Percentiles rank a stretch among this genome's conserved stretches.
Evolutionary conservation across 108 stramenopile genomes (phyloP).

Genomic region (Skeletonema grethae): DNA sequence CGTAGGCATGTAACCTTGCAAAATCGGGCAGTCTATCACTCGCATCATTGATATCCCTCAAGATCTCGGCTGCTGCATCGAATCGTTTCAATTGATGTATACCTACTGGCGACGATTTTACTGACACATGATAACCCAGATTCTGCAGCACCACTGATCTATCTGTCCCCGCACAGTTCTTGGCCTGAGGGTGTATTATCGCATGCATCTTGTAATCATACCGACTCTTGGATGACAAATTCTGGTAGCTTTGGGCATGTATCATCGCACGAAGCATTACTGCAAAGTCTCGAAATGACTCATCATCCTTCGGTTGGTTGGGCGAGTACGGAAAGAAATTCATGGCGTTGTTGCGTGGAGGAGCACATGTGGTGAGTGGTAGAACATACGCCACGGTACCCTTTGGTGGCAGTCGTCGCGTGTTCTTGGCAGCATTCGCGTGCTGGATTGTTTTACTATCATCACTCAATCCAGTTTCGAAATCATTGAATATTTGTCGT

Average conservation of each 20-base stretch:
- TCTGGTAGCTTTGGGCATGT: slow-evolving; percentile 56
- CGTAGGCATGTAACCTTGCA: slow-evolving; percentile 34
- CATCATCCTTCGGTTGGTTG: slow-evolving; percentile 32
- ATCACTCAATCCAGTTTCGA: slow-evolving; percentile 24
- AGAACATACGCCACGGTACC: slow-evolving; percentile 44
- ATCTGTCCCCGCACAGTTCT: slow-evolving; percentile 38
- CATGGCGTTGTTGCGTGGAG: background rate
- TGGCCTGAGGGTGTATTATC: slow-evolving; percentile 60
- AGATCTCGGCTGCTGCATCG: slow-evolving; percentile 24
- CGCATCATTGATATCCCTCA: slow-evolving; percentile 1
- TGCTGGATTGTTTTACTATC: slow-evolving; percentile 18
- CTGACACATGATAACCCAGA: slow-evolving; percentile 36
- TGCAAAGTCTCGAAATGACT: slow-evolving; percentile 47
- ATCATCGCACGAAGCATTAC: slow-evolving; percentile 60
- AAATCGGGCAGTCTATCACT: slow-evolving; percentile 25
- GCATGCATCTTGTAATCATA: slow-evolving; percentile 83
- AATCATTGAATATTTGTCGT: slow-evolving; percentile 37
- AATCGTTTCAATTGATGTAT: slow-evolving; percentile 9
- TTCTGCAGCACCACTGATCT: slow-evolving; percentile 32
- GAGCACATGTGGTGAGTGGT: slow-evolving; percentile 31
- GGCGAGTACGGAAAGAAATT: slow-evolving; percentile 21
- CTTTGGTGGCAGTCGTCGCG: slow-evolving; percentile 19
- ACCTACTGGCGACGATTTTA: slow-evolving; percentile 7
- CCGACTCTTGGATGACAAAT: slow-evolving; percentile 30
- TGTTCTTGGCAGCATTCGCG: slow-evolving; percentile 9